Evolutionary conservation across 2,329 filamentous ascomycete genomes (phyloP), one percentile per base, ranked within the genome.

Genomic region (Venturia oleaginea): DNA sequence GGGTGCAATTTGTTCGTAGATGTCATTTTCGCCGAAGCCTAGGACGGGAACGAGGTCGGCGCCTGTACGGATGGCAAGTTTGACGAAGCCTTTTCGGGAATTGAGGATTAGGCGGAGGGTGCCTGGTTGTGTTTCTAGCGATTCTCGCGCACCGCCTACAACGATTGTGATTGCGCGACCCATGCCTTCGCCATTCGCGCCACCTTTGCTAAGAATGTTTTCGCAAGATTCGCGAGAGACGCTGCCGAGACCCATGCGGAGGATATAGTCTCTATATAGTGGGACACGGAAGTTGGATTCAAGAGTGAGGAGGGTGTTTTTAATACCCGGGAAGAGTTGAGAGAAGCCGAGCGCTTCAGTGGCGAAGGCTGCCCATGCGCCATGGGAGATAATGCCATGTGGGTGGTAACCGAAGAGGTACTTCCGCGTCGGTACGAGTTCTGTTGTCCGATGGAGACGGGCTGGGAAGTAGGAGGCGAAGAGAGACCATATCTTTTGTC

Each of bases 361-460:
- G 4, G 83, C 90, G 72, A 97, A 97, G 5, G 92, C 90, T 5
- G 87, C 90, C 78, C 93, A 97, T 0, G 92, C 93, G n/a, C 93
- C 94, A 70, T 97, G 91, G 5, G 90, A 94, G 71, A 99, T 97
- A 75, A 99, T 97, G 30, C 94, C 93, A 73, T 99, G 94, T 0
- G 94, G 94, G 71, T 97, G 94, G 75, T 97, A 97, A 55, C 93
- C 93, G 71, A 99, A 92, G 67, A 99, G 92, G 78, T 97, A 99
- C 76, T 96, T 96, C 67, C 92, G 83, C 1, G 88, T 91, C 0
- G 91, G 84, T 27, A 89, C 84, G 7, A 99, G 84, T 65, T 88
- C 83, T 68, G 89, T 84, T 4, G 91, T 94, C 68, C 94, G 91
- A 78, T 97, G 92, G 46, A 99, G 82, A 65, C 84, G 84, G 59